Base-by-base conservation (phyloP, 768 basidiomycete species). In the Boletus subparvulus region DNA sequence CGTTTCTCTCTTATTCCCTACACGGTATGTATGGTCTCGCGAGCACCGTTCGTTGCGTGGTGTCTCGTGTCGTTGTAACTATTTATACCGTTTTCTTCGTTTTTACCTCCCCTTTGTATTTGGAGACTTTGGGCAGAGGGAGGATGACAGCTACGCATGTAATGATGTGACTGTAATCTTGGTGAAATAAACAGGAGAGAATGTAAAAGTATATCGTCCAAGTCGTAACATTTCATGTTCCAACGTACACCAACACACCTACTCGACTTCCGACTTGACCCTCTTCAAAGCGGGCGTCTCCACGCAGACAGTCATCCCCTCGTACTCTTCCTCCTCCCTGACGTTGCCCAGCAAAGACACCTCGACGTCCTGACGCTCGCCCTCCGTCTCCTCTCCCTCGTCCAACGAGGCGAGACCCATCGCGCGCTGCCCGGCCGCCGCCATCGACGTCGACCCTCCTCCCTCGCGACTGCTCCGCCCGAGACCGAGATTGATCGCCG, bases 321-420 rank as follows among this genome's bases (percentile, higher is more conserved):
- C 70, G 53, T 72, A 72, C 40, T 71, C 30, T 4, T 35, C 70
- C 50, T 71, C 70, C 39, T 71, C 65, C 48, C 58, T 60, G 57
- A 70, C 51, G 19, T 19, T 59, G 39, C 51, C 54, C 0, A 64
- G 39, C 24, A 62, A 37, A 26, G 49, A 61, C 50, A 55, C 30
- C 47, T 59, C 63, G 14, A 58, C 50, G n/a, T 63, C 56, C 21
- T 58, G 59, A 1, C 47, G 40, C 50, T 56, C 58, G 21, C 62
- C 60, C 42, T 67, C 73, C 44, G 74, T 71, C 55, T 75, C 73
- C 52, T 80, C 80, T 24, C 72, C 79, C 49, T 74, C 77, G 48
- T 77, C 78, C 50, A 77, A 58, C 59, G 73, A 55, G 2, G 67
- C 33, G 47, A 61, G 56, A 36, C 58, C 55, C 53, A 59, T 61